phyloP scores from a whole-genome alignment of 202 grass and related monocot species.

The Brachypodium distachyon region DNA sequence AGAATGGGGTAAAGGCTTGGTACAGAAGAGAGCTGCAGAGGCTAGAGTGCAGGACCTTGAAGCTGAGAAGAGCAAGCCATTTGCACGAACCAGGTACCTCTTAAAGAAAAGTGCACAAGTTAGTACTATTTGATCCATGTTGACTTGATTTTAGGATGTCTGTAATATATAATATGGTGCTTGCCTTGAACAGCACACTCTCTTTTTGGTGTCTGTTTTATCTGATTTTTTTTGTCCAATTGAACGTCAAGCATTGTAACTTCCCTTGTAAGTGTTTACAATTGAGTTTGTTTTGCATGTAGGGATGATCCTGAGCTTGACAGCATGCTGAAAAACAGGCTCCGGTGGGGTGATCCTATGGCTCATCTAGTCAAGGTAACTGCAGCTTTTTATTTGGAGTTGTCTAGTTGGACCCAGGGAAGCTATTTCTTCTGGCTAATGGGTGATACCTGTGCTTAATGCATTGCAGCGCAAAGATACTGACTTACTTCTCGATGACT shows the following conservation, averaged over 20 bases:
- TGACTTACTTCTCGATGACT: conserved; percentile 54
- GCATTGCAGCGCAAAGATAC: conserved; percentile 40
- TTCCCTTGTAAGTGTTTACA: not conserved
- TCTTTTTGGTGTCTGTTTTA: not conserved
- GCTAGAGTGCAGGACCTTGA: conserved; percentile 56
- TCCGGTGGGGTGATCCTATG: conserved; percentile 96
- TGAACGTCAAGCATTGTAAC: not conserved
- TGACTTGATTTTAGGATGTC: not conserved
- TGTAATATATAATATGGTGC: not conserved
- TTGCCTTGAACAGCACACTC: not conserved
- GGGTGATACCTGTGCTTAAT: conserved; percentile 1
- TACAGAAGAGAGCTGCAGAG: conserved; percentile 79
- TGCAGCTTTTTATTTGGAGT: conserved; percentile 10
- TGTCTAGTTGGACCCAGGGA: not conserved
- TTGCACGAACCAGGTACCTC: conserved; percentile 90
- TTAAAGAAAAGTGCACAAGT: not conserved
- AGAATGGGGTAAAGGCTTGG: conserved; percentile 93
- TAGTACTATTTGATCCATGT: not conserved
- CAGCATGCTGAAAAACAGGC: conserved; percentile 62
- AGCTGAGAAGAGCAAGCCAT: conserved; percentile 69
- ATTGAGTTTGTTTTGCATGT: conserved; percentile 7
- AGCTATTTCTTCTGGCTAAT: not conserved
- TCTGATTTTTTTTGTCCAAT: not conserved
- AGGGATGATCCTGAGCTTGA: conserved; percentile 97
- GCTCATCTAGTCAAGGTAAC: conserved; percentile 88